A percentile compares a stretch with the other conserved stretches of the same genome.
Evolutionary conservation across 768 basidiomycete genomes (phyloP).

Genomic region (Termitomyces bulborhizus): DNA sequence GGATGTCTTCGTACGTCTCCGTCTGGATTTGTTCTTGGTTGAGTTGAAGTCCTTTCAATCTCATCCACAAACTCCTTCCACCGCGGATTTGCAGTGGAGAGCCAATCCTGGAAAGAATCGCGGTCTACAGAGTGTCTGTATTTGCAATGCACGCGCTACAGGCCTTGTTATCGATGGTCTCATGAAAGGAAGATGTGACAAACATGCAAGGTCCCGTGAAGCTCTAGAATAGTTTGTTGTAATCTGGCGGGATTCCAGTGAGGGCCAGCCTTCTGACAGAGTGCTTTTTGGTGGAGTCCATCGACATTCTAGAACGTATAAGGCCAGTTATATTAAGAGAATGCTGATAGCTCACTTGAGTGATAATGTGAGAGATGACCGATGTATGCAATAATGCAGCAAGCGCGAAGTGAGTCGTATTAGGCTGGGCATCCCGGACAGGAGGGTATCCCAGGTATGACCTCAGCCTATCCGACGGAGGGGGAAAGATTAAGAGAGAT

Average conservation of each 20-base stretch:
- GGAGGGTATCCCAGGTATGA: constrained; percentile 84
- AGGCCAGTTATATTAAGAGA: constrained; percentile 13
- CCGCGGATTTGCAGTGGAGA: constrained; percentile 68
- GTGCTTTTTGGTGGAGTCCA: constrained; percentile 83
- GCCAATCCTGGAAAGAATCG: constrained; percentile 63
- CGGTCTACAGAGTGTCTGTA: constrained; percentile 66
- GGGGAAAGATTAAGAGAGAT: constrained; percentile 5
- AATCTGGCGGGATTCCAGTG: constrained; percentile 32
- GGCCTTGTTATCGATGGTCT: neutral
- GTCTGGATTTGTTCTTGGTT: constrained; percentile 84
- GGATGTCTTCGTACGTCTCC: constrained; percentile 60
- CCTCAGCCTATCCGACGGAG: constrained; percentile 40
- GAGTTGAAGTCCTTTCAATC: constrained; percentile 47
- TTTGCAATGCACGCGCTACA: constrained; percentile 72
- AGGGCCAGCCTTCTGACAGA: constrained; percentile 26
- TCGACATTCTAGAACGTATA: constrained; percentile 68
- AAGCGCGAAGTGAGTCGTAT: constrained; percentile 84
- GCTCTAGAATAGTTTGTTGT: constrained; percentile 56
- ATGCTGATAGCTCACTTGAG: constrained; percentile 45
- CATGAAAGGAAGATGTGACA: neutral
- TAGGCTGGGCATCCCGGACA: constrained; percentile 77
- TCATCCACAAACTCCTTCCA: constrained; percentile 72
- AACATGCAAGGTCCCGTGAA: constrained; percentile 87
- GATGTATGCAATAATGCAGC: constrained; percentile 74
- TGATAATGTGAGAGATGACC: constrained; percentile 60